phyloP scores from a whole-genome alignment of 2,329 filamentous ascomycete genomes.

The Fusarium albosuccineum region DNA sequence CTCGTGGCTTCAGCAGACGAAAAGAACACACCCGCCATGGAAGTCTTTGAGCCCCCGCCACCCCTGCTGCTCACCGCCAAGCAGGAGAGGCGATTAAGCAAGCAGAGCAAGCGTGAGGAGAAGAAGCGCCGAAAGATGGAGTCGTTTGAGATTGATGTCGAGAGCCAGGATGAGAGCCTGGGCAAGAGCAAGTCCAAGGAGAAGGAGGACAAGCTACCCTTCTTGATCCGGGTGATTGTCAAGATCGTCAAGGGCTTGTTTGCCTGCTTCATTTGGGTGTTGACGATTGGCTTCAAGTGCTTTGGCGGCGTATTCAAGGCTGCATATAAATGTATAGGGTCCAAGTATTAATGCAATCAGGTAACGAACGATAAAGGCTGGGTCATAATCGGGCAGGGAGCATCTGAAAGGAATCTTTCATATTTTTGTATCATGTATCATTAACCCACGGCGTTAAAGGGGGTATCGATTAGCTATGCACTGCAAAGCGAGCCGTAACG shows the following conservation, averaged over 20 bases:
- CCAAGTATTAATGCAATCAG: slow-evolving; percentile 52
- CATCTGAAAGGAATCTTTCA: slow-evolving; percentile 12
- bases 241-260: slow-evolving; percentile 66
- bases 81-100: slow-evolving; percentile 48
- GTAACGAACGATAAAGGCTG: slow-evolving; percentile 2
- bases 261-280: slow-evolving; percentile 70
- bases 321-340: slow-evolving; percentile 64
- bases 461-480: slow-evolving; percentile 45
- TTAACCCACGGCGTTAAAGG: slow-evolving; percentile 45
- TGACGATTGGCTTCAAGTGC: slow-evolving; percentile 69
- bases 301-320: slow-evolving; percentile 63
- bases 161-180: slow-evolving; percentile 68
- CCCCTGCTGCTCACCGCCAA: slow-evolving; percentile 41
- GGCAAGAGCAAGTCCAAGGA: slow-evolving; percentile 55
- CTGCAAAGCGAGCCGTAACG: slow-evolving; percentile 40
- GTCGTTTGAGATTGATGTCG: slow-evolving; percentile 71
- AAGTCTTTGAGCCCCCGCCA: slow-evolving; percentile 72
- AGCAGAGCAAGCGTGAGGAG: slow-evolving; percentile 48
- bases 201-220: slow-evolving; percentile 63
- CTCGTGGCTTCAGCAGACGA: slow-evolving; percentile 71
- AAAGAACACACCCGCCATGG: slow-evolving; percentile 58
- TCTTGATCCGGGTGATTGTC: slow-evolving; percentile 61
- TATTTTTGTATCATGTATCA: slow-evolving; percentile 45
- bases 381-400: not conserved
- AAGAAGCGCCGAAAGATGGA: slow-evolving; percentile 60